Percentiles rank a stretch among this genome's conserved stretches.
Conservation (phyloP, 352 stramenopile species). For the Globisporangium apiculatum region DNA sequence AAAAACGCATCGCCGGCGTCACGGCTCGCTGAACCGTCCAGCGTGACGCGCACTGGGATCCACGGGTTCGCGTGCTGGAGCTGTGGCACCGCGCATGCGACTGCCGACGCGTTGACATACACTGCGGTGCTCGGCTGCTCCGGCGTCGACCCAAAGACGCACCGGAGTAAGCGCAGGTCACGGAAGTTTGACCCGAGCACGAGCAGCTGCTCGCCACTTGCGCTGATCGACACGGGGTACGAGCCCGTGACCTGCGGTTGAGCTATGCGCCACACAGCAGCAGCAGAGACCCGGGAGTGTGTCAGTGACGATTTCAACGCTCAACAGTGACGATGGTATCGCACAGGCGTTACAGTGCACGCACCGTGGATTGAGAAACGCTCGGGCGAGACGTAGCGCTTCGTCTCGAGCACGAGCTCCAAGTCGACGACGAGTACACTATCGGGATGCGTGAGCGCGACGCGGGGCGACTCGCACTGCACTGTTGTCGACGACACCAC, state of each 20-base stretch:
- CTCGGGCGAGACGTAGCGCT: constrained; percentile 2
- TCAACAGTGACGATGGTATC: not conserved
- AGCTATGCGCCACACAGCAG: constrained; percentile 12
- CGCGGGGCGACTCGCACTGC: constrained; percentile 22
- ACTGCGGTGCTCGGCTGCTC: constrained; percentile 6
- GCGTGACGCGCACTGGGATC: constrained; percentile 22
- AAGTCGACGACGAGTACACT: constrained; percentile 9
- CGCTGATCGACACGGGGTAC: constrained; percentile 22
- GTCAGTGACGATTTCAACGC: not conserved
- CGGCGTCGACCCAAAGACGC: constrained; percentile 19
- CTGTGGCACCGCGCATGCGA: constrained; percentile 21
- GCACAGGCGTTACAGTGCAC: not conserved
- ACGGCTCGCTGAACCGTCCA: constrained; percentile 3
- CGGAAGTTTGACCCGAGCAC: constrained; percentile 24
- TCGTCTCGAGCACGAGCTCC: constrained; percentile 22
- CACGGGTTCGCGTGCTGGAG: constrained; percentile 17
- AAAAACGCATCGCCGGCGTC: not conserved
- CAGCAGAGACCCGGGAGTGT: not conserved
- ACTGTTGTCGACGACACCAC: constrained; percentile 20
- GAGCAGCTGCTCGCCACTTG: constrained; percentile 16
- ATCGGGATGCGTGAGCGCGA: constrained; percentile 1
- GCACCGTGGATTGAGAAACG: constrained; percentile 8
- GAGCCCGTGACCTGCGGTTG: constrained; percentile 16
- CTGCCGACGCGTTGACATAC: constrained; percentile 20
- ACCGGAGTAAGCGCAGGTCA: constrained; percentile 23